A percentile compares a stretch with the other conserved stretches of the same genome.
These are phyloP conservation scores for Carex littledalei DNA, from an alignment of 176 grass and related monocot species.

Conservation along the genomic window DNA sequence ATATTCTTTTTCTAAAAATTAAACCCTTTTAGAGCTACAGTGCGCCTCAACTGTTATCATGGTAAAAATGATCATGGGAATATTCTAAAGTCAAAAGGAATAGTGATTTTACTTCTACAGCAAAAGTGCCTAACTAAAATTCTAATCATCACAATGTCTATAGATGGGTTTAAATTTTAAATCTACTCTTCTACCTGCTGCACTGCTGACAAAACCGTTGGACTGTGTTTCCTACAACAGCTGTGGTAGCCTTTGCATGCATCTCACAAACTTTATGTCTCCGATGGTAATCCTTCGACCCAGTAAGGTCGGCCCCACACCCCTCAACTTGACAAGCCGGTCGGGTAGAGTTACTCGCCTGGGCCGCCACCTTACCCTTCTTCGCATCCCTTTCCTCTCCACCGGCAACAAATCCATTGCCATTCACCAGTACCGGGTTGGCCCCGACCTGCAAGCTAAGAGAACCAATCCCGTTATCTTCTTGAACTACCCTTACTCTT, in stretches of 20 bases:
- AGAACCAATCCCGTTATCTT: slow-evolving; percentile 16
- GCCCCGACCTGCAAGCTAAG: slow-evolving; percentile 50
- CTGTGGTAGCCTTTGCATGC: slow-evolving; percentile 87
- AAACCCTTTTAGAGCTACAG: neutral
- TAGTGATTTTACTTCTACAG: neutral
- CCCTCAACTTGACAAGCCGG: slow-evolving; percentile 77
- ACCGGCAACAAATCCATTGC: slow-evolving; percentile 6
- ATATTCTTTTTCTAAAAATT: neutral
- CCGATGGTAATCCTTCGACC: slow-evolving; percentile 81
- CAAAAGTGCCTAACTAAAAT: neutral
- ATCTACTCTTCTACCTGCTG: slow-evolving; percentile 48
- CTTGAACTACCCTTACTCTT: slow-evolving; percentile 42
- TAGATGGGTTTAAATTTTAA: neutral
- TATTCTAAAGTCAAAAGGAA: neutral
- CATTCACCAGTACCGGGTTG: neutral
- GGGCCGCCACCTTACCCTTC: slow-evolving; percentile 51
- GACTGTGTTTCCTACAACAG: slow-evolving; percentile 56
- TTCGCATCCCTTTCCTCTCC: slow-evolving; percentile 61
- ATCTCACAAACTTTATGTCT: slow-evolving; percentile 96
- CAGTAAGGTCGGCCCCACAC: slow-evolving; percentile 60
- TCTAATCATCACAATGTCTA: neutral
- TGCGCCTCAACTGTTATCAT: neutral
- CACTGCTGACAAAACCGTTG: slow-evolving; percentile 99
- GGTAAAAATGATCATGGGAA: neutral
- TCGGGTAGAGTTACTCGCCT: slow-evolving; percentile 43